Conservation (phyloP, 192 early-diverging fungal genomes). For the Endogone sp. region DNA sequence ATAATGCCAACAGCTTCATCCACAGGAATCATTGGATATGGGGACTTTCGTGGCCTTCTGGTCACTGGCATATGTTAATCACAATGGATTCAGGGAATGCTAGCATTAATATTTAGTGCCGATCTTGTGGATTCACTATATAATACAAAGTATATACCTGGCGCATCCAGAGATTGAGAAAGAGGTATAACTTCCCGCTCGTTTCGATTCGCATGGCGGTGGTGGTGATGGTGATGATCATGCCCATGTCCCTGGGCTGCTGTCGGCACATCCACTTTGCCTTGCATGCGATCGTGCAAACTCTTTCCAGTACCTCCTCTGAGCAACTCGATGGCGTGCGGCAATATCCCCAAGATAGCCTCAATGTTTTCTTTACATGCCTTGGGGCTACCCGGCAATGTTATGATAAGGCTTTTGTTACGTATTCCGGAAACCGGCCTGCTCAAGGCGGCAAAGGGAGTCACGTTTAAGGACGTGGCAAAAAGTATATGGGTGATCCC, state of each 20-base stretch:
- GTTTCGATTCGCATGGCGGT: slow-evolving; percentile 26
- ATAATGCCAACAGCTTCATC: slow-evolving; percentile 62
- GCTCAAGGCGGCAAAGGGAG: slow-evolving; percentile 87
- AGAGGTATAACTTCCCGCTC: neutral
- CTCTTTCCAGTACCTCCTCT: slow-evolving; percentile 54
- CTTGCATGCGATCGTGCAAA: slow-evolving; percentile 48
- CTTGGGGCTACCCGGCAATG: slow-evolving; percentile 88
- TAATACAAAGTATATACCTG: slow-evolving; percentile 1
- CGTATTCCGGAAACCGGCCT: slow-evolving; percentile 70
- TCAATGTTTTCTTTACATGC: slow-evolving; percentile 81
- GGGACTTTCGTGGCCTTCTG: slow-evolving; percentile 67
- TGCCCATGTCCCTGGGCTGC: slow-evolving; percentile 28
- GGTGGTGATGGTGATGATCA: slow-evolving; percentile 35
- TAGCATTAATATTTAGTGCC: neutral
- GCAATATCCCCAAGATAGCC: slow-evolving; percentile 66
- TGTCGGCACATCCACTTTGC: slow-evolving; percentile 20
- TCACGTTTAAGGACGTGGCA: slow-evolving; percentile 68
- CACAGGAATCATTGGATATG: slow-evolving; percentile 76
- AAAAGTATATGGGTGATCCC: slow-evolving; percentile 82
- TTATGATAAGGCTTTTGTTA: slow-evolving; percentile 62
- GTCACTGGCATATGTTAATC: slow-evolving; percentile 43
- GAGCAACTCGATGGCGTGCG: slow-evolving; percentile 77
- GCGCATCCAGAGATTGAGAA: slow-evolving; percentile 10
- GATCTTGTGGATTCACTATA: neutral
- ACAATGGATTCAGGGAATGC: neutral